Base-by-base conservation (phyloP, 345 rosid genomes). In the Clarkia xantiana region DNA sequence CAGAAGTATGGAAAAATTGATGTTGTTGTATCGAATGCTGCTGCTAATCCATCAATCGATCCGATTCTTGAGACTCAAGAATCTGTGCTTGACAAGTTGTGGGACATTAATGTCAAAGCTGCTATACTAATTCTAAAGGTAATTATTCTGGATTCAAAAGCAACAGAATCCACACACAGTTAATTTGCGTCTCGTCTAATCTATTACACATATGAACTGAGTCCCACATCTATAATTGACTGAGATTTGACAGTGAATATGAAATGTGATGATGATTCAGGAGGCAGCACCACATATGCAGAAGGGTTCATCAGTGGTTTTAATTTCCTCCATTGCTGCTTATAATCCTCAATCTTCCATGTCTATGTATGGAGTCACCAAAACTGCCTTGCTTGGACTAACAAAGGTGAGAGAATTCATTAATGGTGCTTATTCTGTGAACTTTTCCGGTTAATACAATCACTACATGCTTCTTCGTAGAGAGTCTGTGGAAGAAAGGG, bases 291-390 rank as follows among this genome's bases (percentile, higher is more conserved):
- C 95, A 59, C 67, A 91, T 62, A 18, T 91, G 63, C 71, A 69
- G 61, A 78, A 76, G 51, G 94, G 87, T 60, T 91, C 94, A 62
- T 79, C 96, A 0, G 72, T 91, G 51, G 58, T 91, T 62, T 65
- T 86, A 29, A 69, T 84, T 62, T 75, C 98, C 44, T 91, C 98
- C 0, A 73, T 81, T 53, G 59, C 76, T 52, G 98, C 72, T 39
- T 91, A 68, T 62, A 61, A 49, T 15, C 98, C 94, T 4, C 75
- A 60, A 23, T n/a, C 69, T 40, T 48, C 87, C 43, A 65, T 79
- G 82, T 76, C 73, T 57, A 84, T 91, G 94, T 91, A 91, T 63
- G 98, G 96, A 15, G 93, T 86, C 39, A 81, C 94, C 10, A 91
- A 91, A 71, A 91, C 98, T 0, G 94, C 98, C 47, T 83, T 86